Conservation (phyloP, 139 green algal species). For the Penium margaritaceum region DNA sequence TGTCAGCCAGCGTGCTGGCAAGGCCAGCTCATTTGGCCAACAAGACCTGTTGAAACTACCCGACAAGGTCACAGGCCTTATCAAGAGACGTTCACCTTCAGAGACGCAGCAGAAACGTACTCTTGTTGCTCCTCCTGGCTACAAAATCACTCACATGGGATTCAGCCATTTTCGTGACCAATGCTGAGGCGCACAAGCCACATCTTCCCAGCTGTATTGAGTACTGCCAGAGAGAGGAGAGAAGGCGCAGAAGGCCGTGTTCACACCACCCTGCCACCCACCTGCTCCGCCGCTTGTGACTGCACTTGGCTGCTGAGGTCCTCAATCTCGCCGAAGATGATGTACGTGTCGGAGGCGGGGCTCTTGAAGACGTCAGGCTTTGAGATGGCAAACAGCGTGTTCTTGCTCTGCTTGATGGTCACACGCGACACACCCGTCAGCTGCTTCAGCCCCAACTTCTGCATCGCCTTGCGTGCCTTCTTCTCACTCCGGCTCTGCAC, state of each 20-base stretch:
- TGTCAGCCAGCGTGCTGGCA: too few relatives aligned
- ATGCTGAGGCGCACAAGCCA: too few relatives aligned
- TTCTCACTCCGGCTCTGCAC: constrained; percentile 89
- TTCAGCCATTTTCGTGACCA: too few relatives aligned
- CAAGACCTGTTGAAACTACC: too few relatives aligned
- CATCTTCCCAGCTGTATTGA: too few relatives aligned
- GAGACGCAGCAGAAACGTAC: too few relatives aligned
- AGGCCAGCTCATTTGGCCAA: too few relatives aligned
- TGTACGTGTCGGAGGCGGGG: constrained; percentile 89
- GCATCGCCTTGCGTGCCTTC: constrained; percentile 95
- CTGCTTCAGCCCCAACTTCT: constrained; percentile 98
- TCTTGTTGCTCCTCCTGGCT: too few relatives aligned
- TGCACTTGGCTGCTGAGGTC: constrained; percentile 81
- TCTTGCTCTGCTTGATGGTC: constrained; percentile 70
- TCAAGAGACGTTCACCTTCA: too few relatives aligned
- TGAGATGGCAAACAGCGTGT: constrained; percentile 97
- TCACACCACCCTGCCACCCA: neutral
- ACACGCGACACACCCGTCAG: constrained; percentile 80
- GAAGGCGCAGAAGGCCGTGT: too few relatives aligned
- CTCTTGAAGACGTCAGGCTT: constrained; percentile 95
- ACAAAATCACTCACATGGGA: too few relatives aligned
- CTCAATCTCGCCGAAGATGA: constrained; percentile 99
- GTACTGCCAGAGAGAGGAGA: neutral
- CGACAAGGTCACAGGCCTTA: too few relatives aligned
- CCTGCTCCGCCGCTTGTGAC: constrained; percentile 65